Conservation (phyloP, 2,329 filamentous ascomycete genomes). For the Metarhizium robertsii region DNA sequence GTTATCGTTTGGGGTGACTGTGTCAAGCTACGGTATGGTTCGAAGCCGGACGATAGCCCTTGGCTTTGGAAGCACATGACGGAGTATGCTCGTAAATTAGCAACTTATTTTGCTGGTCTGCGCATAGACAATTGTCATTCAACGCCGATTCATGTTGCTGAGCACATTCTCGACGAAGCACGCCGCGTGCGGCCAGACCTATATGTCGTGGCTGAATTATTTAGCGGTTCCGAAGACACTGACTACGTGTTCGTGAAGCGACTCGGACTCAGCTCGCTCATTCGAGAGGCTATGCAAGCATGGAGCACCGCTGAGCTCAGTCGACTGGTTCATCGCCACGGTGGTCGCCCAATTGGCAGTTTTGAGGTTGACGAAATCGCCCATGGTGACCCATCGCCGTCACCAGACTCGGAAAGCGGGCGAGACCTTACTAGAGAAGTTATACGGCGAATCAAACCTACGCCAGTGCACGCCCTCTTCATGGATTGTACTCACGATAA, state of each 20-base stretch:
- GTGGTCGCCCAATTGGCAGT: slow-evolving; percentile 88
- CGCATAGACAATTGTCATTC: slow-evolving; percentile 98
- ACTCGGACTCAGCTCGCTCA: slow-evolving; percentile 81
- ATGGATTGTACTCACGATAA: slow-evolving; percentile 99
- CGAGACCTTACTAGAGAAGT: slow-evolving; percentile 45
- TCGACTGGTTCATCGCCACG: slow-evolving; percentile 85
- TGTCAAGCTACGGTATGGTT: slow-evolving; percentile 89
- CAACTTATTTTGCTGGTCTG: slow-evolving; percentile 90
- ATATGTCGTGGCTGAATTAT: slow-evolving; percentile 89
- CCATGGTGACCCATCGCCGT: slow-evolving; percentile 40
- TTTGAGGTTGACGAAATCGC: slow-evolving; percentile 89
- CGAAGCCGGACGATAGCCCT: slow-evolving; percentile 71
- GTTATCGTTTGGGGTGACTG: slow-evolving; percentile 99
- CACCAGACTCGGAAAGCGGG: slow-evolving; percentile 18
- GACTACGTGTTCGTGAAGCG: slow-evolving; percentile 94
- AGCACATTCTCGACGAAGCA: slow-evolving; percentile 92
- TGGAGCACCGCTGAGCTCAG: slow-evolving; percentile 94
- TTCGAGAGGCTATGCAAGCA: slow-evolving; percentile 96
- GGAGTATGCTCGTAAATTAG: slow-evolving; percentile 81
- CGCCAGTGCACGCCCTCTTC: slow-evolving; percentile 84
- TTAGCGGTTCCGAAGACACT: slow-evolving; percentile 90
- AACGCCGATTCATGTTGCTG: slow-evolving; percentile 86
- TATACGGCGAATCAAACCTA: slow-evolving; percentile 74
- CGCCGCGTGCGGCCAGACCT: slow-evolving; percentile 77
- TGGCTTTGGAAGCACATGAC: slow-evolving; percentile 96